phyloP scores from a whole-genome alignment of 495 filamentous ascomycete genomes.

The Glonium stellatum region DNA sequence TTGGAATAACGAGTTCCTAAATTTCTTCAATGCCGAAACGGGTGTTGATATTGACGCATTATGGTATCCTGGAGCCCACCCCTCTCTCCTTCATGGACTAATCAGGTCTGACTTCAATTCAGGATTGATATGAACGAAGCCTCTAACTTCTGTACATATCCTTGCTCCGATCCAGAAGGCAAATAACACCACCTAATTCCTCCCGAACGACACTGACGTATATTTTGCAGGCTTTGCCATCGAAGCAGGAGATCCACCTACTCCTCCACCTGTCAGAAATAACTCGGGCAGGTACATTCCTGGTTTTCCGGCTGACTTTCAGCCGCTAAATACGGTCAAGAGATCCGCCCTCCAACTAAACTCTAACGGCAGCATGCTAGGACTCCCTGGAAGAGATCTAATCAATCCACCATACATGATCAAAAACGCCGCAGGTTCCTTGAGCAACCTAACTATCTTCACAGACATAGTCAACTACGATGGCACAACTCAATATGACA shows the following conservation, averaged over 20 bases:
- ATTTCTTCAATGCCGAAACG: conserved; percentile 55
- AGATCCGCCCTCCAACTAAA: too few species aligned
- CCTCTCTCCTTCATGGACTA: too few species aligned
- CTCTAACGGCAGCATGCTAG: conserved; percentile 44
- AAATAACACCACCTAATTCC: too few species aligned
- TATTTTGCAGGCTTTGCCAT: conserved; percentile 39
- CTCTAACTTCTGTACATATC: conserved; percentile 44
- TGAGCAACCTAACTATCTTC: conserved; percentile 51
- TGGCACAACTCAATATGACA: conserved; percentile 70
- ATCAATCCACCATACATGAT: conserved; percentile 75
- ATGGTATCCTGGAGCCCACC: conserved; percentile 1
- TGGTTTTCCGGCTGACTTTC: conserved; percentile 65
- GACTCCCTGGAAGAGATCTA: conserved; percentile 60
- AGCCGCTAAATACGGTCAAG: too few species aligned
- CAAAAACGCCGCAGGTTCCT: conserved; percentile 49
- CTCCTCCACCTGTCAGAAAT: too few species aligned
- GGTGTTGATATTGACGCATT: conserved; percentile 68
- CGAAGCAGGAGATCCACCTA: too few species aligned
- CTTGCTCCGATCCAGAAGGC: too few species aligned
- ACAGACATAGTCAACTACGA: conserved; percentile 68
- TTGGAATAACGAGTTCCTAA: conserved; percentile 64
- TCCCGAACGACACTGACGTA: too few species aligned
- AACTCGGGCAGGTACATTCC: conserved; percentile 54
- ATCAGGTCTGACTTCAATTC: too few species aligned
- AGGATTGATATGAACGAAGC: conserved; percentile 46